Evolutionary conservation across 2,329 filamentous ascomycete species (phyloP).

Genomic region (Apiospora marii): DNA sequence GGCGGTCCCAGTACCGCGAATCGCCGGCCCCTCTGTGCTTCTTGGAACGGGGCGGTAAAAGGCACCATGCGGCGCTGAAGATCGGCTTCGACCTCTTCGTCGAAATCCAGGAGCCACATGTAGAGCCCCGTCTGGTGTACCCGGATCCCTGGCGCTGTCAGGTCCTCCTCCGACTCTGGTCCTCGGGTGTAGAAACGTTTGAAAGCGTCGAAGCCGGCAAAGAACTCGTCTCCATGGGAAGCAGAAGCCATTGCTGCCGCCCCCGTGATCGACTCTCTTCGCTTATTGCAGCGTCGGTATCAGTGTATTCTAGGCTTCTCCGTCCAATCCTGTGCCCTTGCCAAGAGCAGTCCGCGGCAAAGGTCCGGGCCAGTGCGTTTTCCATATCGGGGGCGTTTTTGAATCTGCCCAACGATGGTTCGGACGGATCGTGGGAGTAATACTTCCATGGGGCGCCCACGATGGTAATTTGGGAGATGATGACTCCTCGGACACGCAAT

Average conservation of each 20-base stretch:
- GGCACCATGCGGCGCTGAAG: background rate
- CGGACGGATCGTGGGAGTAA: background rate
- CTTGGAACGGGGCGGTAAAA: background rate
- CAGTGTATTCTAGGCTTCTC: too few species aligned
- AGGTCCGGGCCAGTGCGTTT: background rate
- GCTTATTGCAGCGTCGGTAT: background rate
- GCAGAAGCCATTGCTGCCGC: too few species aligned
- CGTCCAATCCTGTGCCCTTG: background rate
- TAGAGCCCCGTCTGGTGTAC: background rate
- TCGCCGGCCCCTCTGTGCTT: background rate
- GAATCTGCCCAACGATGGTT: background rate
- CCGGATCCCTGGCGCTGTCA: background rate
- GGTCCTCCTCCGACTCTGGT: background rate
- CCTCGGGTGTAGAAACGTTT: background rate
- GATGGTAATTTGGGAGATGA: background rate
- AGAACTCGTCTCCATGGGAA: background rate
- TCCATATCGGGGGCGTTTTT: background rate
- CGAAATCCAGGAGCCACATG: background rate
- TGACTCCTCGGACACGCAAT: background rate
- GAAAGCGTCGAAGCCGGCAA: background rate
- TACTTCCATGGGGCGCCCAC: background rate
- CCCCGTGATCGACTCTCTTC: too few species aligned
- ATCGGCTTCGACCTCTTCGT: background rate
- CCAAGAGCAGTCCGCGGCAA: background rate
- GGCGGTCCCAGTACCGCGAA: background rate